These are phyloP conservation scores for Globisporangium megalacanthum DNA, from an alignment of 352 stramenopile species.

Conservation along the genomic window DNA sequence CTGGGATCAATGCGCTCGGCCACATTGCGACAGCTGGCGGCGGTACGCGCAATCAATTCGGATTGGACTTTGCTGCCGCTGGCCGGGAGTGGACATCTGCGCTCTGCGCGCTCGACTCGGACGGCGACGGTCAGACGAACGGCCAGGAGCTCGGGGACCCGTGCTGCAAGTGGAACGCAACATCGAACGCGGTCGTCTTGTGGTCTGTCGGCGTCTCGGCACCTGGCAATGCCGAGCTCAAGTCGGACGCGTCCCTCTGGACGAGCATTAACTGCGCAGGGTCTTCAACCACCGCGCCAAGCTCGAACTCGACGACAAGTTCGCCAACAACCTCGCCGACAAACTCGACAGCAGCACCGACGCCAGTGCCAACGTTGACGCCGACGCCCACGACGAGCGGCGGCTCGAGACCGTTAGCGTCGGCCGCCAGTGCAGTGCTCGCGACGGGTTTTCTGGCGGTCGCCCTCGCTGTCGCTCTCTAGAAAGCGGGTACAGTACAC, in stretches of 20 bases:
- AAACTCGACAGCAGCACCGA: no score
- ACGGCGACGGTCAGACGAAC: constrained; percentile 43
- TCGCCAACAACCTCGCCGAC: neutral
- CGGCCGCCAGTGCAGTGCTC: no score
- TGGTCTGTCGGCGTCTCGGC: constrained; percentile 16
- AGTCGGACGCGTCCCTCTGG: constrained; percentile 13
- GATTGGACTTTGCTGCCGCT: constrained; percentile 24
- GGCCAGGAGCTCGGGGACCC: constrained; percentile 56
- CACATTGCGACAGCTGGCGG: constrained; percentile 18
- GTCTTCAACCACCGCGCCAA: neutral
- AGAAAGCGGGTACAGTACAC: no score
- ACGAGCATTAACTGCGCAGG: constrained; percentile 16
- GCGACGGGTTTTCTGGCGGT: no score
- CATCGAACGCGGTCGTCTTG: neutral
- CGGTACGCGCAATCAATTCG: constrained; percentile 23
- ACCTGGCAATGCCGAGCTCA: constrained; percentile 10
- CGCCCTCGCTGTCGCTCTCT: no score
- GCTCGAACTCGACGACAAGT: neutral
- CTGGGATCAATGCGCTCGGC: constrained; percentile 17
- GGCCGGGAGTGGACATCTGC: constrained; percentile 27
- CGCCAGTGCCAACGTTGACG: no score
- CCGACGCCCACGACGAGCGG: no score
- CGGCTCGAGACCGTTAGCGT: no score
- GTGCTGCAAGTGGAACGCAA: constrained; percentile 16
- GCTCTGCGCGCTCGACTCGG: constrained; percentile 25